phyloP scores from a whole-genome alignment of 148 eudicot species.

The Camellia granthamiana region DNA sequence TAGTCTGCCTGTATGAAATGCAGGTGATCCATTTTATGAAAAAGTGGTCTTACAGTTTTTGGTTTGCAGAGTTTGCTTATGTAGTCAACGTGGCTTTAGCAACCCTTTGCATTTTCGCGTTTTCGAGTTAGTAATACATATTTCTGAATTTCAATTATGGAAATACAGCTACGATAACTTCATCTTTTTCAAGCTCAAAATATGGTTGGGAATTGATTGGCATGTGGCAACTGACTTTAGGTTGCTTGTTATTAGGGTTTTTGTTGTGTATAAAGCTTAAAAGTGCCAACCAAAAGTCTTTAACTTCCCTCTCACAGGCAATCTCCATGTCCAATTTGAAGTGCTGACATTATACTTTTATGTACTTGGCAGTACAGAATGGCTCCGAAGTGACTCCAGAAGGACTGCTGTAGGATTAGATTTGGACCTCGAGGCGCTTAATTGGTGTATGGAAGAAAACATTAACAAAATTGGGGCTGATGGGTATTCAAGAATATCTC shows the following conservation, averaged over 20 bases:
- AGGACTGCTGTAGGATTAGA: conserved; percentile 89
- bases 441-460: conserved; percentile 88
- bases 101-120: neutral
- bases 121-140: neutral
- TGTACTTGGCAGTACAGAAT: conserved; percentile 69
- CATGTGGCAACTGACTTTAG: neutral
- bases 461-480: conserved; percentile 66
- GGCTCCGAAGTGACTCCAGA: conserved; percentile 83
- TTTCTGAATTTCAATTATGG: neutral
- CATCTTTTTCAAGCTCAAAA: neutral
- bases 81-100: neutral
- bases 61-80: neutral
- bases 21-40: neutral
- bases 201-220: neutral
- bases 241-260: neutral
- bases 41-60: neutral
- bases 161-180: neutral
- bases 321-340: neutral
- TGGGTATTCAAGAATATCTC: conserved; percentile 57
- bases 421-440: conserved; percentile 83
- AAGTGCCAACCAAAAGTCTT: neutral
- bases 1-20: neutral
- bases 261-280: conserved; percentile 1
- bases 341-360: conserved; percentile 11
- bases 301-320: neutral